Base-by-base conservation (phyloP, 768 basidiomycete genomes). In the Rhodosporidiobolus sp. region DNA sequence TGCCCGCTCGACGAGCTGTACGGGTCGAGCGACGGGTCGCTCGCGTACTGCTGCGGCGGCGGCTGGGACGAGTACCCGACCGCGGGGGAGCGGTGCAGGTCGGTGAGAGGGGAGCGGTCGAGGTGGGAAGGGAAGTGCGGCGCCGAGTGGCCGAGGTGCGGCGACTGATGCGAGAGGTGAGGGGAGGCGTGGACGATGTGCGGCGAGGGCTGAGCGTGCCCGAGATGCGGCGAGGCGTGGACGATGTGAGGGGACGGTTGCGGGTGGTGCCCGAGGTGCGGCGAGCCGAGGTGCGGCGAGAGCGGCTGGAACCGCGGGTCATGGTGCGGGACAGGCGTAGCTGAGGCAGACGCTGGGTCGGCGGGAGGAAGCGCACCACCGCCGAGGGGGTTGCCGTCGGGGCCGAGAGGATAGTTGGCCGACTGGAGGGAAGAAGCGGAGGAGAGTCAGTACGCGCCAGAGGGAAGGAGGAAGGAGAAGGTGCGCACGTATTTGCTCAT, bases 401-500 rank as follows among this genome's bases (percentile, higher is more conserved):
- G 17, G 2, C 38, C n/a, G 53, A 73, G 43, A 14, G 67, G 72
- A 35, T 73, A 69, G 38, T 69, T 73, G 30, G 72, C 72, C 7
- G 72, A 68, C 67, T 68, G 56, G 22, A 4, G 58, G 24, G n/a
- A n/a, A n/a, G n/a, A n/a, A n/a, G n/a, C n/a, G 30, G 6, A 28
- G 2, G 43, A 57, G 54, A 26, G n/a, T 8, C 26, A 9, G 30
- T 2, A 24, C 50, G 46, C 8, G 46, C 20, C 26, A 50, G 34
- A 56, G 2, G 19, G 43, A 60, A 17, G 8, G n/a, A 9, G 22
- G 20, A 20, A 4, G 24, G 14, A 1, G 22, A 34, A 45, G n/a
- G n/a, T n/a, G n/a, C 81, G 80, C 74, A 82, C 81, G 77, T 83
- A 83, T 81, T 84, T 84, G 72, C 80, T 77, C 54, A 84, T 82